Percentiles rank a stretch among this genome's conserved stretches.
These are phyloP conservation scores for Tricholoma sp. DNA, from an alignment of 768 basidiomycete genomes.

Conservation along the genomic window DNA sequence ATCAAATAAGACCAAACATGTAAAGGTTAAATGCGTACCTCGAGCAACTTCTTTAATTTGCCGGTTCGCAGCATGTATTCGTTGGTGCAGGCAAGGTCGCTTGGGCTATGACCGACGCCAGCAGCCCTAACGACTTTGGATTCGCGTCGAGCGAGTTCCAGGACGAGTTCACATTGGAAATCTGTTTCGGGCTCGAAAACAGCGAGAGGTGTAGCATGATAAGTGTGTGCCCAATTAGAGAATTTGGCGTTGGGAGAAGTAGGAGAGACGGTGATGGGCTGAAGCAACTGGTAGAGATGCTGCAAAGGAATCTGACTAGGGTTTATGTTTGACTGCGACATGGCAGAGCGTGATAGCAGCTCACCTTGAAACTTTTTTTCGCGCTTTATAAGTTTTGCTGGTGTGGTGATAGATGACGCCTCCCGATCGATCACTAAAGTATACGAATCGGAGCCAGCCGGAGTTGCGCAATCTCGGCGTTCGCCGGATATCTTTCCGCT, in stretches of 20 bases:
- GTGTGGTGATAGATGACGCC: conserved; percentile 15
- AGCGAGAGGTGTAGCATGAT: conserved; percentile 58
- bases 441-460: conserved; percentile 9
- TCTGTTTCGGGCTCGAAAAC: conserved; percentile 74
- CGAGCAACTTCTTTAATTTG: conserved; percentile 63
- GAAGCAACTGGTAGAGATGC: conserved; percentile 48
- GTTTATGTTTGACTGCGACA: conserved; percentile 29
- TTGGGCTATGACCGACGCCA: conserved; percentile 91
- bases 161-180: conserved; percentile 63
- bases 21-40: conserved; percentile 49
- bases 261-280: conserved; percentile 48
- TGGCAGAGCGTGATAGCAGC: conserved; percentile 22
- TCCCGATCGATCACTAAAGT: conserved; percentile 21
- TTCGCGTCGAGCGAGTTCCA: conserved; percentile 78
- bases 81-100: conserved; percentile 86
- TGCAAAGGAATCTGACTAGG: conserved; percentile 37
- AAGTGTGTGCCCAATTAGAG: conserved; percentile 86
- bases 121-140: conserved; percentile 70
- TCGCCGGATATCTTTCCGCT: conserved; percentile 20
- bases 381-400: conserved; percentile 31
- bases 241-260: conserved; percentile 42
- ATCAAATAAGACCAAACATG: conserved; percentile 16
- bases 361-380: conserved; percentile 22
- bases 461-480: conserved; percentile 19
- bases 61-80: conserved; percentile 83